Evolutionary conservation across 768 basidiomycete genomes (phyloP).

Genomic region (Pleurotus eryngii): DNA sequence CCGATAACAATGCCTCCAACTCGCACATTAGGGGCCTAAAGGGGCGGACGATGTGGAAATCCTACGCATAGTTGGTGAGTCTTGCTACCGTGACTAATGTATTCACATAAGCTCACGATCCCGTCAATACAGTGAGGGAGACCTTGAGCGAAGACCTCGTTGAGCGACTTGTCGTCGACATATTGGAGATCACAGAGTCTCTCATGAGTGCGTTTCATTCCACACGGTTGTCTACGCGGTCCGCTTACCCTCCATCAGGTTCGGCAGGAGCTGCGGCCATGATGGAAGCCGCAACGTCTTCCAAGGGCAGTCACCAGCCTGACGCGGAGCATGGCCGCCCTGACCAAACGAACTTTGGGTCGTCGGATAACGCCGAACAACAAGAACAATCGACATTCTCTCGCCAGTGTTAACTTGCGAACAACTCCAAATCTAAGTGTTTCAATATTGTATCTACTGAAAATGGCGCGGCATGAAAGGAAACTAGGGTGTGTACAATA

Average conservation of each 20-base stretch:
- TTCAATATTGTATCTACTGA: too few relatives aligned
- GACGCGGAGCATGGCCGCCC: constrained; percentile 40
- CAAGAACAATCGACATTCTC: constrained; percentile 33
- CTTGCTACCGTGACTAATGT: not conserved
- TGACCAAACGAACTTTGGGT: constrained; percentile 35
- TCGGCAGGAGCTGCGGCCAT: constrained; percentile 21
- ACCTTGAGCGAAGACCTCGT: constrained; percentile 50
- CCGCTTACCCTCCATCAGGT: constrained; percentile 3
- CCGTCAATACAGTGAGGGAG: constrained; percentile 40
- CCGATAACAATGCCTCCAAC: not conserved
- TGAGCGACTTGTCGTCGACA: constrained; percentile 48
- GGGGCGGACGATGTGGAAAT: constrained; percentile 53
- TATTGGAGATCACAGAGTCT: constrained; percentile 43
- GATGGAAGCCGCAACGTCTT: constrained; percentile 17
- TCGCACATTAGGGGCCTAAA: constrained; percentile 37
- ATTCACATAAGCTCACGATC: too few relatives aligned
- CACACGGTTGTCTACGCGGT: not conserved
- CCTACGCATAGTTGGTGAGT: constrained; percentile 52
- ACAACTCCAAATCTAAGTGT: too few relatives aligned
- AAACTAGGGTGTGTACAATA: too few relatives aligned
- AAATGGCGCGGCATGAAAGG: too few relatives aligned
- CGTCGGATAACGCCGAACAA: constrained; percentile 18
- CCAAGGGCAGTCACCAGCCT: constrained; percentile 27
- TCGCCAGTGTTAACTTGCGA: constrained; percentile 31
- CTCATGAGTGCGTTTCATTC: constrained; percentile 37